Evolutionary conservation across 345 rosid species (phyloP).

Genomic region (Raphanus raphanistrum): DNA sequence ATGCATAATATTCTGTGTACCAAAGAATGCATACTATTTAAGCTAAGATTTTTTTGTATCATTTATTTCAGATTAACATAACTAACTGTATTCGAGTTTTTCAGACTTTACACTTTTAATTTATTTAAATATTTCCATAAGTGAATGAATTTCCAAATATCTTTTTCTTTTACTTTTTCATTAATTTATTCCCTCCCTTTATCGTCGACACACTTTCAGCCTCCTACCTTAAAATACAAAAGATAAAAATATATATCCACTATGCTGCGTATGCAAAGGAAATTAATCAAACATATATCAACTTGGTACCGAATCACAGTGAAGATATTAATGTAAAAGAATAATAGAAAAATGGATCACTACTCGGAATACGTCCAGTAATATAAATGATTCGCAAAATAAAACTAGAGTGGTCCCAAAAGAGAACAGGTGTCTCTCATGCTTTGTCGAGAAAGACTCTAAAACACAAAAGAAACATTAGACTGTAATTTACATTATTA

Average conservation of each 20-base stretch:
- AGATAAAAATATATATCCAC: constrained; percentile 20
- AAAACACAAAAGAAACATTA: constrained; percentile 24
- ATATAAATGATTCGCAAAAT: background rate
- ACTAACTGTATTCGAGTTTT: too few relatives aligned
- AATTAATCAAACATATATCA: constrained; percentile 29
- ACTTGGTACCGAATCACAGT: constrained; percentile 29
- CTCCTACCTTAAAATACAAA: constrained; percentile 43
- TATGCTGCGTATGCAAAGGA: constrained; percentile 11
- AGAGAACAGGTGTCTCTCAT: constrained; percentile 40
- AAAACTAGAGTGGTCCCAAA: constrained; percentile 38
- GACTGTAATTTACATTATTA: constrained; percentile 10
- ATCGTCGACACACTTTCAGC: constrained; percentile 28
- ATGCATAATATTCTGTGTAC: background rate
- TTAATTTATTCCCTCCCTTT: constrained; percentile 2
- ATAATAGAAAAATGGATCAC: constrained; percentile 8
- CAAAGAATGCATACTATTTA: background rate
- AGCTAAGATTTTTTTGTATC: background rate
- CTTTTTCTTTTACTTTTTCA: constrained; percentile 1
- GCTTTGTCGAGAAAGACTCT: constrained; percentile 37
- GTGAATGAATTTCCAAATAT: background rate
- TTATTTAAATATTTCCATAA: background rate
- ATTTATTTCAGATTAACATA: too few relatives aligned
- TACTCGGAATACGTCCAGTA: constrained; percentile 21
- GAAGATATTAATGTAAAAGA: constrained; percentile 24
- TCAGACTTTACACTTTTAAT: background rate